Evolutionary conservation across 2,329 filamentous ascomycete genomes (phyloP).

Genomic region (Colletotrichum aenigma): DNA sequence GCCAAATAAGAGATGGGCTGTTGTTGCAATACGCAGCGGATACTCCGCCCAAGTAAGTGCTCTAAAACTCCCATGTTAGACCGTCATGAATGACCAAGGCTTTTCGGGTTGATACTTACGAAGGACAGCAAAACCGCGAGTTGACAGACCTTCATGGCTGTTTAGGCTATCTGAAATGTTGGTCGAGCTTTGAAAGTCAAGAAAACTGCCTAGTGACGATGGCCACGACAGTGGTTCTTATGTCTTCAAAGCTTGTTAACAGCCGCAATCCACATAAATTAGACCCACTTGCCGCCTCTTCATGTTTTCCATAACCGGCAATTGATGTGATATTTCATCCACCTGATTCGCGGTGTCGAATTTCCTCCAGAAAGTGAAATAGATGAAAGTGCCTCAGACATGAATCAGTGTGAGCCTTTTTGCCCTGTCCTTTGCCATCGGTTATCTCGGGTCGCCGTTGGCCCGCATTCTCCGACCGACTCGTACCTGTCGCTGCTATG

Average conservation of each 20-base stretch:
- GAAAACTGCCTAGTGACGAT: neutral
- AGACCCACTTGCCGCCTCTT: neutral
- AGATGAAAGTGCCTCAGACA: neutral
- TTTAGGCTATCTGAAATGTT: neutral
- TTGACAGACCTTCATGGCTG: neutral
- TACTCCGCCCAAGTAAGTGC: neutral
- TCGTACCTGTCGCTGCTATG: neutral
- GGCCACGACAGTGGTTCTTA: neutral
- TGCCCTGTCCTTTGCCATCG: neutral
- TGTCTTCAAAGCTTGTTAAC: neutral
- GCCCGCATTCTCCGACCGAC: neutral
- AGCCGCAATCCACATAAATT: neutral
- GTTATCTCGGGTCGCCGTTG: neutral
- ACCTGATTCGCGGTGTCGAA: neutral
- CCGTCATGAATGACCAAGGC: neutral
- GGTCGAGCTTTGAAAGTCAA: neutral
- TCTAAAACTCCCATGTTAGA: neutral
- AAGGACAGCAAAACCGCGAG: neutral
- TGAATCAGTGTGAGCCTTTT: neutral
- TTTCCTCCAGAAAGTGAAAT: neutral
- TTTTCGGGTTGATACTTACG: neutral
- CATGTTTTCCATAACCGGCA: neutral
- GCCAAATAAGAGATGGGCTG: neutral
- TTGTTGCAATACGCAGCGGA: neutral
- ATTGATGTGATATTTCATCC: neutral